A percentile compares a stretch with the other conserved stretches of the same genome.
phyloP scores from a whole-genome alignment of 345 rosid genomes.

The Durio zibethinus region DNA sequence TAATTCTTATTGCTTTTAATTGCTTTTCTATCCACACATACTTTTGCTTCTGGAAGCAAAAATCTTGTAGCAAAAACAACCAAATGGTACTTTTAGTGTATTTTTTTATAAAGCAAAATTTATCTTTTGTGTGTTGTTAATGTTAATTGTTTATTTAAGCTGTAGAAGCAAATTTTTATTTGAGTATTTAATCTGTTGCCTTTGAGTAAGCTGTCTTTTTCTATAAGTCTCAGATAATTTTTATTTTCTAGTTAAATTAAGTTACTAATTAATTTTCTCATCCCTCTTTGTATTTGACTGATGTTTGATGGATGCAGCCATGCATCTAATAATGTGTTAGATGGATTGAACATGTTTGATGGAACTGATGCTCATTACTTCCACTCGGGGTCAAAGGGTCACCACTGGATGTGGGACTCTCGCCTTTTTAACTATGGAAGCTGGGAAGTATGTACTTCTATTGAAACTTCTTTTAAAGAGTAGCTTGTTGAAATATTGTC shows the following conservation, averaged over 20 bases:
- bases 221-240: neutral
- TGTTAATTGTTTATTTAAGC: neutral
- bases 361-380: slow-evolving; percentile 92
- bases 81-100: neutral
- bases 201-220: neutral
- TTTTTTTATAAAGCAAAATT: neutral
- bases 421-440: slow-evolving; percentile 96
- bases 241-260: neutral
- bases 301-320: slow-evolving; percentile 49
- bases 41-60: neutral
- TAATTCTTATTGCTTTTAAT: neutral
- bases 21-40: neutral
- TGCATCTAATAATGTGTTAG: slow-evolving; percentile 85
- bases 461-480: neutral
- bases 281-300: slow-evolving; percentile 13
- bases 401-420: slow-evolving; percentile 99
- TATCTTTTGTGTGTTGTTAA: neutral
- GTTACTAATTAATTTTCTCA: neutral
- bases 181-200: neutral
- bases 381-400: slow-evolving; percentile 81
- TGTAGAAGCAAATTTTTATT: neutral
- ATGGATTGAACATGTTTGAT: slow-evolving; percentile 95
- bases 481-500: slow-evolving; percentile 4
- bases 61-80: neutral
- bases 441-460: slow-evolving; percentile 75